phyloP scores from a whole-genome alignment of 2,329 filamentous ascomycete genomes.

The Penicillium thymicola region DNA sequence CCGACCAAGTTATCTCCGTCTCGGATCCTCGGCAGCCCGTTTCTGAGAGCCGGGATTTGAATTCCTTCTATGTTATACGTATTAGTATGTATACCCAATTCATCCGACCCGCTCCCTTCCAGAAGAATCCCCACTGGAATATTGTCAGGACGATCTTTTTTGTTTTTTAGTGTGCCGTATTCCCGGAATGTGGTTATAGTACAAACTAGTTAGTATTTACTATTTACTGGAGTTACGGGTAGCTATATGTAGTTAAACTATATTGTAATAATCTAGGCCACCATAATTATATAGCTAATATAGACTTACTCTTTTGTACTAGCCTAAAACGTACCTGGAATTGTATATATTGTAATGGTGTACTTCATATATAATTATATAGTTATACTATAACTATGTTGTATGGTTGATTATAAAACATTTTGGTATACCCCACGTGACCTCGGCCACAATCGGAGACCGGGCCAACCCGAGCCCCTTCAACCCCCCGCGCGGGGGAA shows the following conservation, averaged over 20 bases:
- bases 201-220: too few relatives aligned
- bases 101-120: neutral
- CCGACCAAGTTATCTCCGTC: neutral
- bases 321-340: too few relatives aligned
- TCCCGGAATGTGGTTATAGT: neutral
- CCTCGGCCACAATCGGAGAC: neutral
- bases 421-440: neutral
- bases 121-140: neutral
- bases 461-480: constrained; percentile 1
- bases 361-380: too few relatives aligned
- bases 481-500: constrained; percentile 9
- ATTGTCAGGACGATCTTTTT: neutral
- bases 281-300: too few relatives aligned
- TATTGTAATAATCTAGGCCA: too few relatives aligned
- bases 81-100: neutral
- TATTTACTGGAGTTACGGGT: neutral
- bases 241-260: too few relatives aligned
- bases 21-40: constrained; percentile 8
- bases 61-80: neutral
- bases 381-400: too few relatives aligned
- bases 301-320: too few relatives aligned
- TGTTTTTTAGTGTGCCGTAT: neutral
- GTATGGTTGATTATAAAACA: too few relatives aligned
- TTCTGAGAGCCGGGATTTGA: neutral
- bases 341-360: too few relatives aligned